These are phyloP conservation scores for Phytopythium oedochilum DNA, from an alignment of 352 stramenopile species.

Conservation along the genomic window DNA sequence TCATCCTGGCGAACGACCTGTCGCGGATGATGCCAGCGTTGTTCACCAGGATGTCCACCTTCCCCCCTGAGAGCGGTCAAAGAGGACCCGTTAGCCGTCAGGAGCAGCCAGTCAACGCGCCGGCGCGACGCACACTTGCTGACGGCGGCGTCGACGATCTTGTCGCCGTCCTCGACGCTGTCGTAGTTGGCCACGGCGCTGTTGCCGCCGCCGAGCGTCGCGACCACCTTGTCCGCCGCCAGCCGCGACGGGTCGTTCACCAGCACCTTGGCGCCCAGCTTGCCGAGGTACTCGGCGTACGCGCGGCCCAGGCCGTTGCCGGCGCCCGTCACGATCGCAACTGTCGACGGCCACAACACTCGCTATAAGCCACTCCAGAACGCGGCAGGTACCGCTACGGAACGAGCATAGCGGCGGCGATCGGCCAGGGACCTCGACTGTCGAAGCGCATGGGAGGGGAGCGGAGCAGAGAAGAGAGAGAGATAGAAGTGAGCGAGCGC, in stretches of 20 bases:
- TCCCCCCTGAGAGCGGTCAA: slow-evolving; percentile 33
- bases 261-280: slow-evolving; percentile 64
- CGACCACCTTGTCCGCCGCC: slow-evolving; percentile 61
- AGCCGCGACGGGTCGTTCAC: slow-evolving; percentile 73
- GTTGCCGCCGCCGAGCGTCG: slow-evolving; percentile 39
- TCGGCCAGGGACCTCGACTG: slow-evolving; percentile 21
- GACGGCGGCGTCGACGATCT: slow-evolving; percentile 80
- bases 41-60: slow-evolving; percentile 92
- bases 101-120: not conserved
- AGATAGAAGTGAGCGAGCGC: no score
- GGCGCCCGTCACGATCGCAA: slow-evolving; percentile 85
- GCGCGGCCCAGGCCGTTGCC: slow-evolving; percentile 80
- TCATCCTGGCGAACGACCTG: slow-evolving; percentile 86
- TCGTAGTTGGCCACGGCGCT: slow-evolving; percentile 68
- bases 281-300: slow-evolving; percentile 74
- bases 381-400: not conserved
- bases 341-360: slow-evolving; percentile 11
- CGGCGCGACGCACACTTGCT: slow-evolving; percentile 64
- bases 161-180: slow-evolving; percentile 63
- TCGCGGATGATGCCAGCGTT: slow-evolving; percentile 91
- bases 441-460: slow-evolving; percentile 44
- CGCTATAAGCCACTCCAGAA: not conserved
- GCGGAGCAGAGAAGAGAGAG: not conserved
- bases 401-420: not conserved
- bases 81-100: not conserved